Percentiles rank a stretch among this genome's conserved stretches.
Evolutionary conservation across 805 yeast genomes (phyloP).

Genomic region (Metschnikowia anglica): DNA sequence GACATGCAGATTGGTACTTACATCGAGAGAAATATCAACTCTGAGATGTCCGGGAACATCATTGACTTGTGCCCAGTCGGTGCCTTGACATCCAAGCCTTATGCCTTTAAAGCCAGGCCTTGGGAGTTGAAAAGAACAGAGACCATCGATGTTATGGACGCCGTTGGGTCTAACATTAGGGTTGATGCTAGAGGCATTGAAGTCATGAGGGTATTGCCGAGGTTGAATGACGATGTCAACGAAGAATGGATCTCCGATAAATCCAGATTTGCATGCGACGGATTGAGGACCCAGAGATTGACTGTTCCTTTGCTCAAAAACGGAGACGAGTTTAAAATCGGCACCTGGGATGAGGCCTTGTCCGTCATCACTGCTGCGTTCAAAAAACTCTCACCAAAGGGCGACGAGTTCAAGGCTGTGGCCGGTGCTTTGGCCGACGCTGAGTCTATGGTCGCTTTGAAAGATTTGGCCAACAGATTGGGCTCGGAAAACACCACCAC

Average conservation of each 20-base stretch:
- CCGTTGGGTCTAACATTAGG: conserved; percentile 76
- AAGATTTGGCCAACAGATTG: conserved; percentile 71
- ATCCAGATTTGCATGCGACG: conserved; percentile 82
- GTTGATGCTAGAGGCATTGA: conserved; percentile 86
- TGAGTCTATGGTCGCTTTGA: conserved; percentile 77
- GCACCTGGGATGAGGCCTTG: conserved; percentile 87
- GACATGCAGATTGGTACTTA: conserved; percentile 91
- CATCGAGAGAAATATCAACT: conserved; percentile 77
- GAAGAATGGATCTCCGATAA: conserved; percentile 93
- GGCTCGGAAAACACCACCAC: conserved; percentile 80
- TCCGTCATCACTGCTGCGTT: conserved; percentile 64
- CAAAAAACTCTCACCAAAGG: conserved; percentile 54
- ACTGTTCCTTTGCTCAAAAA: conserved; percentile 75
- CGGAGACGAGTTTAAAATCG: conserved; percentile 66
- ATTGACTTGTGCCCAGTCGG: conserved; percentile 91
- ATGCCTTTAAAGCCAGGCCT: conserved; percentile 89
- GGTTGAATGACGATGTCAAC: conserved; percentile 81
- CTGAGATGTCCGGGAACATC: conserved; percentile 84
- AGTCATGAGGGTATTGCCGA: conserved; percentile 83
- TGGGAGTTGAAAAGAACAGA: conserved; percentile 92
- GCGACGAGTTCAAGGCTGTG: conserved; percentile 74
- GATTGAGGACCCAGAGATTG: conserved; percentile 79
- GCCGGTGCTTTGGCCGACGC: conserved; percentile 83
- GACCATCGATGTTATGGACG: conserved; percentile 81
- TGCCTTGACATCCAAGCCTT: conserved; percentile 85